These are phyloP conservation scores for Kregervanrija pseudodelftensis DNA, from an alignment of 805 yeast genomes.

Conservation along the genomic window DNA sequence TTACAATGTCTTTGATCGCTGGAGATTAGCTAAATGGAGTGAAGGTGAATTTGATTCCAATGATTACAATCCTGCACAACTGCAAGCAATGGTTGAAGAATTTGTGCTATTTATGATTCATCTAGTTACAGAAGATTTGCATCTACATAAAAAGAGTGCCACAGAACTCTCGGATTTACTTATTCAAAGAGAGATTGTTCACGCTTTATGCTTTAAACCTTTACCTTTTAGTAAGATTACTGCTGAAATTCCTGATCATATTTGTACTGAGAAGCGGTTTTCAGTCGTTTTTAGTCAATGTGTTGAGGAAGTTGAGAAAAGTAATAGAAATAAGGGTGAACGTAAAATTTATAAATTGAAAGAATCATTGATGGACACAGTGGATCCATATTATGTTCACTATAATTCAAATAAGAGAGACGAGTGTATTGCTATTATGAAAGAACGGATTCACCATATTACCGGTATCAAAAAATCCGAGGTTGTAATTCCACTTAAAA, in stretches of 20 bases:
- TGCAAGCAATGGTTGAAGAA: conserved; percentile 62
- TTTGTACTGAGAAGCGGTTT: conserved; percentile 64
- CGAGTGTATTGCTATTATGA: conserved; percentile 65
- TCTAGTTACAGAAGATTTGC: conserved; percentile 59
- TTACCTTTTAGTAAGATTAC: conserved; percentile 65
- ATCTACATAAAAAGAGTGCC: conserved; percentile 42
- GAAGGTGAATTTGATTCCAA: conserved; percentile 37
- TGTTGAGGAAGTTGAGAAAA: conserved; percentile 41
- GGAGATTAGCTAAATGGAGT: conserved; percentile 58
- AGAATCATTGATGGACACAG: conserved; percentile 39
- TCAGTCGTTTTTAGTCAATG: conserved; percentile 48
- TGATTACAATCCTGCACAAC: conserved; percentile 29
- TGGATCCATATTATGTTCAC: conserved; percentile 82
- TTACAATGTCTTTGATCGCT: conserved; percentile 54
- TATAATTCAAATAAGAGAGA: conserved; percentile 73
- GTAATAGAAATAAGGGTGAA: conserved; percentile 33
- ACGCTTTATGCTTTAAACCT: conserved; percentile 71
- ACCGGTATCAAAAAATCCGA: conserved; percentile 29
- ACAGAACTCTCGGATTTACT: conserved; percentile 42
- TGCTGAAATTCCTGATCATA: conserved; percentile 66
- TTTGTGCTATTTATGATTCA: conserved; percentile 62
- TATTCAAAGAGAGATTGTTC: conserved; percentile 68
- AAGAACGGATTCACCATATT: conserved; percentile 37
- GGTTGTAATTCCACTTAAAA: conserved; percentile 51
- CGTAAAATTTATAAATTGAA: conserved; percentile 64